Conservation (phyloP, 2,329 filamentous ascomycete genomes). For the Colletotrichum sp. region DNA sequence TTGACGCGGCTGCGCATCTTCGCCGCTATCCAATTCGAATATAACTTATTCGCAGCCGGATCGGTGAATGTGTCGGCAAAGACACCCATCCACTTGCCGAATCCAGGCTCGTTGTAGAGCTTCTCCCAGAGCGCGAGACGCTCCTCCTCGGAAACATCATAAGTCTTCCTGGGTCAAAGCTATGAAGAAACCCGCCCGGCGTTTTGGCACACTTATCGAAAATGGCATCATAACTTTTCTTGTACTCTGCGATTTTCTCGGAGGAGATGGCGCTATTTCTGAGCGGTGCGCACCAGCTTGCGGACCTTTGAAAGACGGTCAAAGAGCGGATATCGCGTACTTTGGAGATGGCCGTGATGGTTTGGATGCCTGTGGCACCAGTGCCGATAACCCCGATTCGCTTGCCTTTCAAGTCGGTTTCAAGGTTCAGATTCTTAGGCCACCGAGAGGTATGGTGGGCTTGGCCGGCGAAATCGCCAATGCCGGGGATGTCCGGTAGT, state of each 20-base stretch:
- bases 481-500: slow-evolving; percentile 32
- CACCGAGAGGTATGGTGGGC: slow-evolving; percentile 22
- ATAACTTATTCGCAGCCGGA: slow-evolving; percentile 29
- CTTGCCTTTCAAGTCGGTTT: slow-evolving; percentile 23
- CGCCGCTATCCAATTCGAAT: slow-evolving; percentile 39
- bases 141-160: slow-evolving; percentile 28
- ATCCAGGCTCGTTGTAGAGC: slow-evolving; percentile 39
- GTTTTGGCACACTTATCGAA: slow-evolving; percentile 30
- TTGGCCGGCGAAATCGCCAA: slow-evolving; percentile 20
- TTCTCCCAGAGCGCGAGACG: slow-evolving; percentile 42
- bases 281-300: slow-evolving; percentile 41
- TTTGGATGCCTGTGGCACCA: slow-evolving; percentile 35
- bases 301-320: slow-evolving; percentile 32
- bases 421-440: slow-evolving; percentile 12
- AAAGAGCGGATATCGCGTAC: slow-evolving; percentile 32
- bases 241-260: slow-evolving; percentile 44
- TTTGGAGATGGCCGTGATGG: slow-evolving; percentile 23
- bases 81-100: slow-evolving; percentile 35
- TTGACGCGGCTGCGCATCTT: slow-evolving; percentile 50
- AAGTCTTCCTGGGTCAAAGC: slow-evolving; percentile 35
- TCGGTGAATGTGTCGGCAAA: slow-evolving; percentile 37
- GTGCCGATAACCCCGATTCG: slow-evolving; percentile 34
- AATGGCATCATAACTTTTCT: slow-evolving; percentile 30
- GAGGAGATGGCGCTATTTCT: slow-evolving; percentile 36
- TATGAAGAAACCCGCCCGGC: slow-evolving; percentile 31